Base-by-base conservation (phyloP, 2,329 filamentous ascomycete species). In the Fusarium concolor region DNA sequence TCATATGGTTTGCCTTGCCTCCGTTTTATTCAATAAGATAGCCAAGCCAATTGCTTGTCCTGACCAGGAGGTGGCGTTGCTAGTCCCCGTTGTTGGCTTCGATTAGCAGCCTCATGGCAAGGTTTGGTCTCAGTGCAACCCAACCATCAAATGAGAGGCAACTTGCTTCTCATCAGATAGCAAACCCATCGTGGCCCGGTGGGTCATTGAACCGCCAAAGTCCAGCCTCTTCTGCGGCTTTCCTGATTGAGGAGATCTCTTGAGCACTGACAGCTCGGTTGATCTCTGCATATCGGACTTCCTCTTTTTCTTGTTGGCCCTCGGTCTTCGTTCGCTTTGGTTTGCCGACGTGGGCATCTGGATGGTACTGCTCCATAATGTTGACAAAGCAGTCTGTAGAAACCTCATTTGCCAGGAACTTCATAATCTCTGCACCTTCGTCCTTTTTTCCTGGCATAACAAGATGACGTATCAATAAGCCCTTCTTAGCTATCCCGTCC, bases 331-430 rank as follows among this genome's bases (percentile, higher is more conserved):
- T 56, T 33, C 73, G 68, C 70, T 80, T 87, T 54, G 83, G 81
- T 80, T 93, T 95, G 5, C 93, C 93, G 1, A 96, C 93, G 76
- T 96, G 89, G 0, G 92, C 93, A 67, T 91, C 87, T 0, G 92
- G 92, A 65, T 89, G 89, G 74, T 96, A 96, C 79, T 96, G 93
- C 78, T 96, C 92, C 92, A 96, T 96, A 68, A 96, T 90, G 75
- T 96, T 90, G 62, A 96, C 86, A 78, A 94, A 95, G 42, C 91
- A 84, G 76, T 96, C 92, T 56, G 82, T 85, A 5, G 90, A 92
- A 3, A 96, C 84, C 52, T 93, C 87, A 28, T 86, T 82, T 0
- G 92, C 92, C 17, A 96, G 81, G 84, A 92, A 96, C 64, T 81
- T 84, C 83, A 96, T 90, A 62, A 96, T 96, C 65, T 88, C 82